Conservation (phyloP, 306 rosid genomes). For the Sicyos baderoa region DNA sequence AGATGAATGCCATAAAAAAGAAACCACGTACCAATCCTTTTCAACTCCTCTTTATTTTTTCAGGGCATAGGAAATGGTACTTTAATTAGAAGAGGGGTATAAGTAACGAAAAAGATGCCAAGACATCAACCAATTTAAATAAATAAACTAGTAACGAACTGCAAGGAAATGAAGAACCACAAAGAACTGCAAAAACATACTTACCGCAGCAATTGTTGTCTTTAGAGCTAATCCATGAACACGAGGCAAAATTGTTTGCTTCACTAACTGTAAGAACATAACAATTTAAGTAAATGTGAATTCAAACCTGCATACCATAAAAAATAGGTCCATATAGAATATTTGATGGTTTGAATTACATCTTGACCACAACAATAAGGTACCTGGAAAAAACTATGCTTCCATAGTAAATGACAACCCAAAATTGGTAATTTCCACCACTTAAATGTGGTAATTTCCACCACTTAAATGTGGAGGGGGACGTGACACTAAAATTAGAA, state of each 20-base stretch:
- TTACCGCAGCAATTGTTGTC: conserved; percentile 96
- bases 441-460: too few relatives aligned
- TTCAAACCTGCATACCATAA: conserved; percentile 18
- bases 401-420: not conserved
- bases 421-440: not conserved
- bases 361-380: not conserved
- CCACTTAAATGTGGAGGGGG: too few relatives aligned
- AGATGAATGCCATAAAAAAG: not conserved
- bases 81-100: not conserved
- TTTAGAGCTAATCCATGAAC: conserved; percentile 91
- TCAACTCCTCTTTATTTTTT: not conserved
- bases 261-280: conserved; percentile 58
- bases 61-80: not conserved
- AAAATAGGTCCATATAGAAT: conserved; percentile 7
- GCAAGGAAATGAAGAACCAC: conserved; percentile 15
- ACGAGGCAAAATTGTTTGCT: conserved; percentile 86
- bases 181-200: conserved; percentile 24
- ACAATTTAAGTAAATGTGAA: conserved; percentile 14
- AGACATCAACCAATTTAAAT: conserved; percentile 1
- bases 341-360: not conserved
- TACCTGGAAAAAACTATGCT: not conserved
- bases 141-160: not conserved
- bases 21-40: not conserved
- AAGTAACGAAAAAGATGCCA: not conserved
- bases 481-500: too few relatives aligned